These are phyloP conservation scores for Geranium incanum DNA, from an alignment of 441 rosid species.

Conservation along the genomic window DNA sequence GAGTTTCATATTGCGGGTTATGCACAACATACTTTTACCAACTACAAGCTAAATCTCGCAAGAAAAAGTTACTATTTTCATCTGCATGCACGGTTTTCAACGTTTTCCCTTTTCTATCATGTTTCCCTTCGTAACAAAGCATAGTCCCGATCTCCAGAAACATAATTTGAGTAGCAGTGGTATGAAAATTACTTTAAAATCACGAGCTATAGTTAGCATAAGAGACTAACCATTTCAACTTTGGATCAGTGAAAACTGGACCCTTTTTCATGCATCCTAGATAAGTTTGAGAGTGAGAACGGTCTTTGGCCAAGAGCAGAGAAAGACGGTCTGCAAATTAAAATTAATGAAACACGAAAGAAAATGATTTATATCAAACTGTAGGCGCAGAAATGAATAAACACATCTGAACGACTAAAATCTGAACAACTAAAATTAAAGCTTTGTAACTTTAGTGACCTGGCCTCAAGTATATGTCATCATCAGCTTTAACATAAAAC, in stretches of 20 bases:
- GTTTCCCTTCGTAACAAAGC: neutral
- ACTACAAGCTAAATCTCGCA: too few species aligned
- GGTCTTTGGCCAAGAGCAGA: conserved; percentile 67
- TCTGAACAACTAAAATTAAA: neutral
- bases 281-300: conserved; percentile 72
- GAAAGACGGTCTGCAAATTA: conserved; percentile 63
- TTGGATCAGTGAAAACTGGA: conserved; percentile 74
- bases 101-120: too few species aligned
- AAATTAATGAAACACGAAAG: conserved; percentile 17
- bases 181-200: neutral
- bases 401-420: neutral
- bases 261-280: conserved; percentile 94
- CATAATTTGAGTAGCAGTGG: neutral
- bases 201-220: neutral
- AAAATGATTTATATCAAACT: conserved; percentile 4
- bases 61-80: too few species aligned
- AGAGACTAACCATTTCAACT: conserved; percentile 61
- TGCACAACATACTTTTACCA: too few species aligned
- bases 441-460: conserved; percentile 32
- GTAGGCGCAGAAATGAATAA: neutral
- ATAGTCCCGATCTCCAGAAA: neutral
- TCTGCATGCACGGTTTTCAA: too few species aligned
- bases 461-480: conserved; percentile 85
- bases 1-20: too few species aligned
- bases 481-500: conserved; percentile 91